A percentile compares a stretch with the other conserved stretches of the same genome.
Conservation (phyloP, 2,329 filamentous ascomycete species). For the Lojkania enalia region DNA sequence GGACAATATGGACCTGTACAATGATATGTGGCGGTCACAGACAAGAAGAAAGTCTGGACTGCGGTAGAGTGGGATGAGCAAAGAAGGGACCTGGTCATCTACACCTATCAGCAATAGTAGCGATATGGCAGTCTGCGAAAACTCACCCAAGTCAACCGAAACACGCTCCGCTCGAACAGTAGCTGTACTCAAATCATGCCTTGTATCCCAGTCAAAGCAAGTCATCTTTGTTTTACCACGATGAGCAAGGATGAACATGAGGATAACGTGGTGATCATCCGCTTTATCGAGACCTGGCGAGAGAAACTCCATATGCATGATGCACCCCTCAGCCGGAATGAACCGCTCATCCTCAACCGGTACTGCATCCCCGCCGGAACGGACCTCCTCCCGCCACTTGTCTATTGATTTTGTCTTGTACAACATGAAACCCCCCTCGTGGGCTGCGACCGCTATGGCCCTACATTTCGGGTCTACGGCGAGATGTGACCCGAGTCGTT, state of each 20-base stretch:
- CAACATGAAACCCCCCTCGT: conserved; percentile 70
- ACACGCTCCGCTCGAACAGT: conserved; percentile 31
- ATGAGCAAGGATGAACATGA: conserved; percentile 64
- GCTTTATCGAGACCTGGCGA: conserved; percentile 65
- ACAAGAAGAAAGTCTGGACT: conserved; percentile 48
- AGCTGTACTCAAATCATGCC: conserved; percentile 46
- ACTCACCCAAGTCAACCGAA: conserved; percentile 31
- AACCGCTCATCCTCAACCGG: conserved; percentile 62
- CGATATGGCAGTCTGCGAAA: not conserved
- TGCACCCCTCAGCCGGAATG: conserved; percentile 63
- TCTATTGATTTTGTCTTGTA: conserved; percentile 67
- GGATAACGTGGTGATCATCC: conserved; percentile 70
- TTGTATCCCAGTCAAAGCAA: conserved; percentile 56
- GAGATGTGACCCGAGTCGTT: conserved; percentile 66
- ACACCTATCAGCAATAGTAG: not conserved
- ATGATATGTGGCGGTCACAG: conserved; percentile 40
- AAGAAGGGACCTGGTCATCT: conserved; percentile 42
- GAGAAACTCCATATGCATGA: conserved; percentile 82
- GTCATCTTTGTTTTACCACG: conserved; percentile 52
- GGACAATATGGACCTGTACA: conserved; percentile 47
- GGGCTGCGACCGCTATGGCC: conserved; percentile 68
- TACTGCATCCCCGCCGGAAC: conserved; percentile 48
- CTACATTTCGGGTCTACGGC: conserved; percentile 74
- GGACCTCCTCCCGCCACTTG: conserved; percentile 53
- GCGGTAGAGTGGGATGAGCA: conserved; percentile 47